Percentiles rank a stretch among this genome's conserved stretches.
phyloP scores from a whole-genome alignment of 2,329 filamentous ascomycete species.

The Nectriaceae sp. region DNA sequence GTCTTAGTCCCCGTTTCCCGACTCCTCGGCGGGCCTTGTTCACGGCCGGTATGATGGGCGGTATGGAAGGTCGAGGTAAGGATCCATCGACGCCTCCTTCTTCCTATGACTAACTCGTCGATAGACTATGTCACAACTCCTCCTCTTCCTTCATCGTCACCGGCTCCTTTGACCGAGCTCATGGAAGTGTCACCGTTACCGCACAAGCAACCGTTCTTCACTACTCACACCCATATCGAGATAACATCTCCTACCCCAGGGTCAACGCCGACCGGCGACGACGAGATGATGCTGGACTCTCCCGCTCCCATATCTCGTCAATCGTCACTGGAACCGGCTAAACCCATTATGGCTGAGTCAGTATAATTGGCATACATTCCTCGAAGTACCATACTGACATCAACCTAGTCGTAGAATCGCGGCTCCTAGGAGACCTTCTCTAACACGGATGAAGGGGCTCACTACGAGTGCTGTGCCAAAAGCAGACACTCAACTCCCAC shows the following conservation, averaged over 20 bases:
- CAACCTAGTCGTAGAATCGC: constrained; percentile 63
- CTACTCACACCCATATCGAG: constrained; percentile 65
- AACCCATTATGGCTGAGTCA: constrained; percentile 55
- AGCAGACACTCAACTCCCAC: constrained; percentile 66
- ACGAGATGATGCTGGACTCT: constrained; percentile 58
- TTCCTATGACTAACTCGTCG: constrained; percentile 23
- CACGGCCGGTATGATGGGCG: constrained; percentile 40
- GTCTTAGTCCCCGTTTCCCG: constrained; percentile 41
- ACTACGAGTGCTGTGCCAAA: constrained; percentile 66
- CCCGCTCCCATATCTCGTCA: constrained; percentile 52
- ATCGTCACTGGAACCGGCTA: constrained; percentile 50
- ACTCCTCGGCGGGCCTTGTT: constrained; percentile 45
- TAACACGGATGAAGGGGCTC: constrained; percentile 74
- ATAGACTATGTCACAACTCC: constrained; percentile 80
- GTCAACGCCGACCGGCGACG: constrained; percentile 43
- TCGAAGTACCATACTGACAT: constrained; percentile 24
- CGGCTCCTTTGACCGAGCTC: constrained; percentile 67
- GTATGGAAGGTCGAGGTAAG: constrained; percentile 39
- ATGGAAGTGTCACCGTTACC: constrained; percentile 96
- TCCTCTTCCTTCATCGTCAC: constrained; percentile 80
- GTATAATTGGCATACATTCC: constrained; percentile 32
- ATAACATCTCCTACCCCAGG: constrained; percentile 73
- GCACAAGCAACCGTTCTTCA: constrained; percentile 75
- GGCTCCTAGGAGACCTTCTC: constrained; percentile 70
- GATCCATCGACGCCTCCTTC: constrained; percentile 3